phyloP scores from a whole-genome alignment of 768 basidiomycete genomes.

The Lactifluus subvellereus region DNA sequence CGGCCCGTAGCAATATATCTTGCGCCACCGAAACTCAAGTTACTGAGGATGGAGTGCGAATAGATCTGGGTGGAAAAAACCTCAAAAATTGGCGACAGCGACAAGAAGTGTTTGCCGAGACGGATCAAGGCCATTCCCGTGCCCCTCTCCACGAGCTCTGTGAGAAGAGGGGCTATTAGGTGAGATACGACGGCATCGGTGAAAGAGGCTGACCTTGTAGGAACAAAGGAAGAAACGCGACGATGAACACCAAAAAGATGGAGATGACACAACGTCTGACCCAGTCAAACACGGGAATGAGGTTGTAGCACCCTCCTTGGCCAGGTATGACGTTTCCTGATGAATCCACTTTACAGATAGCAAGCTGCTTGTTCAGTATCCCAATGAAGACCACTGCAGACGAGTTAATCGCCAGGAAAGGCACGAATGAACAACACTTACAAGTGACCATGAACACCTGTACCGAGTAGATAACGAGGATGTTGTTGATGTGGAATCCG shows the following conservation, averaged over 20 bases:
- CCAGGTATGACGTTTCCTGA: conserved; percentile 73
- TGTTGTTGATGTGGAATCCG: conserved; percentile 99
- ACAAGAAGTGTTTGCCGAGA: conserved; percentile 93
- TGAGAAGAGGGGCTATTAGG: conserved; percentile 5
- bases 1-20: conserved; percentile 99
- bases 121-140: conserved; percentile 93
- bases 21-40: conserved; percentile 96
- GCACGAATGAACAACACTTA: conserved; percentile 38
- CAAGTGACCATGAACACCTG: conserved; percentile 95
- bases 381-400: conserved; percentile 82
- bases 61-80: conserved; percentile 99
- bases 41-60: conserved; percentile 93
- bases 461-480: conserved; percentile 96
- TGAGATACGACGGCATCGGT: neutral
- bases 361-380: conserved; percentile 89
- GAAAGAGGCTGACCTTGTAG: conserved; percentile 65
- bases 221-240: conserved; percentile 94
- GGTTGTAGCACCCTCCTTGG: conserved; percentile 92
- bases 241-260: conserved; percentile 98
- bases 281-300: conserved; percentile 96
- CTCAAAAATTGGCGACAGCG: conserved; percentile 95
- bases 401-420: neutral
- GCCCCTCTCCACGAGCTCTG: conserved; percentile 93
- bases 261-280: conserved; percentile 94
- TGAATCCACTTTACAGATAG: conserved; percentile 83